These are phyloP conservation scores for Metrosideros polymorpha DNA, from an alignment of 441 rosid genomes.

Conservation along the genomic window DNA sequence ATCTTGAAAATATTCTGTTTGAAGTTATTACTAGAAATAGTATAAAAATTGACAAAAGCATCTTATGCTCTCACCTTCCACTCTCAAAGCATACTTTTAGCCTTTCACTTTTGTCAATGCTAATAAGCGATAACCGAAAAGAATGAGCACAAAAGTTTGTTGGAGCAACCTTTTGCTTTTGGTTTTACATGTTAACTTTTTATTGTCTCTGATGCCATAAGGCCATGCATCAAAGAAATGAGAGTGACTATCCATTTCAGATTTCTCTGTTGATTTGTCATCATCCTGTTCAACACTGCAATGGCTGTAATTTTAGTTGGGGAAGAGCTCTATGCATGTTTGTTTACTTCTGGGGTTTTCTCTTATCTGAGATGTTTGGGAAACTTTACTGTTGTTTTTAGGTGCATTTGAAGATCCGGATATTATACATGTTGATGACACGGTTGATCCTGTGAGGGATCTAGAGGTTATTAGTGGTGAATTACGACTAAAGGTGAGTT, in stretches of 20 bases:
- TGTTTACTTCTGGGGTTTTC: background rate
- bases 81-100: background rate
- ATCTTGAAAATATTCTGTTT: background rate
- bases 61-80: background rate
- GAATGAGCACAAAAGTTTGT: background rate
- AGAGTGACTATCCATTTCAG: background rate
- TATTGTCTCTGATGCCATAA: background rate
- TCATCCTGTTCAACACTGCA: background rate
- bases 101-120: background rate
- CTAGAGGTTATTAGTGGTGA: constrained; percentile 79
- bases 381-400: constrained; percentile 5
- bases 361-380: background rate
- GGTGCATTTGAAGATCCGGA: constrained; percentile 99
- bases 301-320: background rate
- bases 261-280: background rate
- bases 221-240: background rate
- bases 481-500: constrained; percentile 73
- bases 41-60: background rate
- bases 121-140: background rate
- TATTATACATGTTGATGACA: constrained; percentile 90
- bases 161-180: background rate
- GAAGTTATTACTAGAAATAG: background rate
- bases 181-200: background rate
- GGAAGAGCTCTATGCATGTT: background rate
- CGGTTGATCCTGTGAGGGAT: constrained; percentile 94